Percentiles rank a stretch among this genome's conserved stretches.
Evolutionary conservation across 1,284 basidiomycete species (phyloP).

Genomic region (Cryptococcus jaspeensis): DNA sequence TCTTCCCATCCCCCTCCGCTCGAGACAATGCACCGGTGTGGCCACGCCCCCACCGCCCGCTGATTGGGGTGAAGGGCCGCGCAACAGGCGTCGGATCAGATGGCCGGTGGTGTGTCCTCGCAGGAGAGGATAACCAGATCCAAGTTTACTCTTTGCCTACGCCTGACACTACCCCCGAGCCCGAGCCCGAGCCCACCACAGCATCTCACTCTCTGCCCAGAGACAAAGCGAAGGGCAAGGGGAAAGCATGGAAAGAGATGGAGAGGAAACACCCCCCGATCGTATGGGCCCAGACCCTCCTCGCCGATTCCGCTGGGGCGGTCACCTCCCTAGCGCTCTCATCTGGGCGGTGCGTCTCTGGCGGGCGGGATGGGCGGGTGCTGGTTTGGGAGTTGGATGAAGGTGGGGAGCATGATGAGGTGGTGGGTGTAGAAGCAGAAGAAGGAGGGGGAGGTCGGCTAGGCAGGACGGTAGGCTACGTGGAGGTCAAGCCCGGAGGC

Average conservation of each 20-base stretch:
- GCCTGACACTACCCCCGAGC: not conserved
- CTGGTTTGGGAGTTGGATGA: slow-evolving; percentile 50
- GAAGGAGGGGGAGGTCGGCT: slow-evolving; percentile 10
- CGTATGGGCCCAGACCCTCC: slow-evolving; percentile 42
- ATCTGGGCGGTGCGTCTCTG: slow-evolving; percentile 42
- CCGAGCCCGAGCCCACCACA: slow-evolving; percentile 1
- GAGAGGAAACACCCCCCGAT: slow-evolving; percentile 17
- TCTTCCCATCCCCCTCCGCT: not conserved
- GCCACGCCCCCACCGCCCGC: slow-evolving; percentile 35
- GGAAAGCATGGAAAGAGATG: not conserved
- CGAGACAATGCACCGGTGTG: slow-evolving; percentile 26
- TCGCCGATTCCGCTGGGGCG: slow-evolving; percentile 37
- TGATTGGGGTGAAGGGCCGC: slow-evolving; percentile 40
- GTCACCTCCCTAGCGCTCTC: slow-evolving; percentile 42
- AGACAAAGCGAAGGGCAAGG: not conserved
- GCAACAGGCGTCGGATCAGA: slow-evolving; percentile 45
- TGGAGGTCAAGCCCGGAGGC: slow-evolving; percentile 40
- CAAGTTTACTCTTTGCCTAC: slow-evolving; percentile 47
- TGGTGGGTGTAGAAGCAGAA: slow-evolving; percentile 3
- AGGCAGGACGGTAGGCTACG: slow-evolving; percentile 38
- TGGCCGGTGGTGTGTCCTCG: slow-evolving; percentile 48
- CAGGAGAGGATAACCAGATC: slow-evolving; percentile 47
- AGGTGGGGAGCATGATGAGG: slow-evolving; percentile 11
- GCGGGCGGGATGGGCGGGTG: slow-evolving; percentile 45
- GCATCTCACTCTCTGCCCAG: not conserved